Evolutionary conservation across 192 early-diverging fungal species (phyloP), one percentile per base, ranked within the genome.

Genomic region (Entophlyctis helioformis): DNA sequence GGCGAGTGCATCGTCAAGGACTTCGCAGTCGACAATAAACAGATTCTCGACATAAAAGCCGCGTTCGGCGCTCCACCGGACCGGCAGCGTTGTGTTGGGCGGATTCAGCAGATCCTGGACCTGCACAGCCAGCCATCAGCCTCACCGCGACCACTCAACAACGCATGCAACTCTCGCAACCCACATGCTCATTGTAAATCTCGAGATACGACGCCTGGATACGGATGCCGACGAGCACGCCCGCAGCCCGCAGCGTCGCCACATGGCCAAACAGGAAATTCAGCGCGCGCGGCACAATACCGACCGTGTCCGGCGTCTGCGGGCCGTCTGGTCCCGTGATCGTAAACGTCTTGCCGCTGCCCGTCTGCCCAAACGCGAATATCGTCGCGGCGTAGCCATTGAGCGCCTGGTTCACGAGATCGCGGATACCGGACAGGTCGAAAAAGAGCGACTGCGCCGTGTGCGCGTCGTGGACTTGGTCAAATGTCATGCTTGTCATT

Each of bases 321-420:
- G 59, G 55, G 15, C 23, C 49, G 22, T 31, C 31, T 23, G 42
- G 68, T 20, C 74, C 74, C 7, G 74, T 76, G n/a, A 72, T 64
- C 20, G 74, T 76, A 49, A 63, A 76, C 22, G 66, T 76, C 39
- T 76, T 76, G 0, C 74, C 74, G 36, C 52, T 57, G 1, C 74
- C 74, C 4, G 74, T 76, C 40, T 76, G 70, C 3, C 74, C 74
- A 60, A 71, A 76, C 7, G 74, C 67, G 48, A 76, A 76, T 3
- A 76, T 38, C 1, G 74, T 73, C 13, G 65, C 62, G 6, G 70
- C 57, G 40, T 71, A 74, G 25, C 67, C 67, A 25, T 27, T 16
- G 19, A 28, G 11, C 13, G 28, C 19, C 1, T n/a, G 9, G 16
- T 32, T 24, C 7, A 48, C 8, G 46, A 8, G 24, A 18, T 33